These are phyloP conservation scores for Penicillium macrosclerotiorum DNA, from an alignment of 495 filamentous ascomycete species.

Conservation along the genomic window DNA sequence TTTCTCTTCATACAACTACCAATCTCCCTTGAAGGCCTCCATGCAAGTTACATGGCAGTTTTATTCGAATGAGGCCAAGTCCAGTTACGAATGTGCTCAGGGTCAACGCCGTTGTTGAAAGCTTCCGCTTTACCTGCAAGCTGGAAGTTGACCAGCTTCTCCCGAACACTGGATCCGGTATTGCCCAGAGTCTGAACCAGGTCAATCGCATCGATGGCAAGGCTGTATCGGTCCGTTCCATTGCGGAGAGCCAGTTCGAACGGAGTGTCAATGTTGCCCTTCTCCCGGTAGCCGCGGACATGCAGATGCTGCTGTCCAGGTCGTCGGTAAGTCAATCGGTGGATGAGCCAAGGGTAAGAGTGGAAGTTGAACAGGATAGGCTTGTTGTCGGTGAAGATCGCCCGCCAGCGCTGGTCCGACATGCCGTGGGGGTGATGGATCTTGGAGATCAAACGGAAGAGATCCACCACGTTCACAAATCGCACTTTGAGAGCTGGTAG, in stretches of 20 bases:
- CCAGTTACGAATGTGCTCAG: conserved; percentile 63
- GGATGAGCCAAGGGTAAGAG: conserved; percentile 72
- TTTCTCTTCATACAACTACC: too few species aligned
- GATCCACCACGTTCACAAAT: conserved; percentile 72
- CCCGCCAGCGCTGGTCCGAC: conserved; percentile 57
- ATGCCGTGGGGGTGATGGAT: conserved; percentile 67
- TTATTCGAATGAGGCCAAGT: conserved; percentile 50
- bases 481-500: conserved; percentile 67
- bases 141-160: conserved; percentile 58
- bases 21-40: too few species aligned
- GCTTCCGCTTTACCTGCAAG: conserved; percentile 57
- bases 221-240: conserved; percentile 64
- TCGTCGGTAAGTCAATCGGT: conserved; percentile 68
- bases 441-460: conserved; percentile 68
- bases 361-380: conserved; percentile 80
- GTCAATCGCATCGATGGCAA: conserved; percentile 73
- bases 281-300: conserved; percentile 72
- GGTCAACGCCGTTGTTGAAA: conserved; percentile 64
- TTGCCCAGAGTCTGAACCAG: conserved; percentile 56
- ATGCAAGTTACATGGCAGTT: too few species aligned
- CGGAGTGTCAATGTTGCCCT: conserved; percentile 76
- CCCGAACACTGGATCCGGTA: conserved; percentile 53
- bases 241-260: conserved; percentile 72
- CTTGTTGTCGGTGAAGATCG: conserved; percentile 63
- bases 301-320: conserved; percentile 60